phyloP scores from a whole-genome alignment of 352 stramenopile genomes.

The Pythium volutum region DNA sequence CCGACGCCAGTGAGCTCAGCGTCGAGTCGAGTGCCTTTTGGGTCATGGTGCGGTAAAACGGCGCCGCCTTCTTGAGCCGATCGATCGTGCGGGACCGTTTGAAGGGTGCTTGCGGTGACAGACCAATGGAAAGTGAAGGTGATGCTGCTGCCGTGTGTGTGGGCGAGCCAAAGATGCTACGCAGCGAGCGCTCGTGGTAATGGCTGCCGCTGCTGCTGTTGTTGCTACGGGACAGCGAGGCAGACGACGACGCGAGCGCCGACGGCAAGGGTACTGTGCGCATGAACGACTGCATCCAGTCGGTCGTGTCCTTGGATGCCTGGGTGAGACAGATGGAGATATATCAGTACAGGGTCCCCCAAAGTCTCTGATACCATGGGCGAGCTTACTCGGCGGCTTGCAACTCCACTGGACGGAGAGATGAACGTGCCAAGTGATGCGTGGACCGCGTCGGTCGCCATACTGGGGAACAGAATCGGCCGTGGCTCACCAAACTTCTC shows the following conservation, averaged over 20 bases:
- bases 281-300: constrained; percentile 32
- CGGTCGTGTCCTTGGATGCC: constrained; percentile 26
- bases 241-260: constrained; percentile 4
- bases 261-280: constrained; percentile 18
- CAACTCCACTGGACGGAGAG: constrained; percentile 7
- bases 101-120: constrained; percentile 24
- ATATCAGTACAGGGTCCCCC: too few relatives aligned
- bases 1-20: constrained; percentile 15
- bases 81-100: constrained; percentile 43
- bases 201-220: constrained; percentile 16
- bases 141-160: neutral
- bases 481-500: constrained; percentile 29
- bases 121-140: neutral
- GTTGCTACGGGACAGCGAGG: neutral
- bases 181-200: constrained; percentile 6
- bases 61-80: constrained; percentile 23
- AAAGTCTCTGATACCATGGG: neutral
- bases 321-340: neutral
- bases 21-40: constrained; percentile 30
- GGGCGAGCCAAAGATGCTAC: constrained; percentile 16
- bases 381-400: constrained; percentile 14
- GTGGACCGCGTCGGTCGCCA: constrained; percentile 26
- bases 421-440: constrained; percentile 35
- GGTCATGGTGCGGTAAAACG: constrained; percentile 45
- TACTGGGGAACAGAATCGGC: constrained; percentile 29